phyloP scores from a whole-genome alignment of 352 stramenopile species.

The Elongisporangium undulatum region DNA sequence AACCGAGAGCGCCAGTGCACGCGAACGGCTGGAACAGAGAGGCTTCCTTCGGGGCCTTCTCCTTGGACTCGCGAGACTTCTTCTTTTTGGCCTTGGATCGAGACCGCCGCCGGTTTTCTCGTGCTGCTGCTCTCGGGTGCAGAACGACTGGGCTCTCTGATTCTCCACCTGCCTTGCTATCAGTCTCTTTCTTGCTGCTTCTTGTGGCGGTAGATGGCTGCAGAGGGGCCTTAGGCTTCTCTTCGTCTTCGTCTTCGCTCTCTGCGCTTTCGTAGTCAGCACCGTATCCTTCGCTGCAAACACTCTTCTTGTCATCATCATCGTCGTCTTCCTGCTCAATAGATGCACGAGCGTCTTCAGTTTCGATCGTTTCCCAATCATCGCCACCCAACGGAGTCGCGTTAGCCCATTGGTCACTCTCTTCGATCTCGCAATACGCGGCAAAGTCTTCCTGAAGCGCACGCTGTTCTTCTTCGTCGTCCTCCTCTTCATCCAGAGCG shows the following conservation, averaged over 20 bases:
- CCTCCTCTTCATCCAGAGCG: slow-evolving; percentile 10
- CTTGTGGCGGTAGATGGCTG: background rate
- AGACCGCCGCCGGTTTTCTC: background rate
- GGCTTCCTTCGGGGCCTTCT: slow-evolving; percentile 5
- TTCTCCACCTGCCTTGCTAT: background rate
- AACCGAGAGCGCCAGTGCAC: slow-evolving; percentile 49
- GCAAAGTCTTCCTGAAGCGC: slow-evolving; percentile 10
- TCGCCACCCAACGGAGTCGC: slow-evolving; percentile 1
- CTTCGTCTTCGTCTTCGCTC: slow-evolving; percentile 43
- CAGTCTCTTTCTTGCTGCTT: background rate
- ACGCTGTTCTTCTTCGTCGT: slow-evolving; percentile 11
- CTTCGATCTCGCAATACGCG: slow-evolving; percentile 11
- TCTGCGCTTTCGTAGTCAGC: slow-evolving; percentile 65
- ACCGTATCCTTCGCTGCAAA: slow-evolving; percentile 49
- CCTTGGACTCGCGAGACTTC: background rate
- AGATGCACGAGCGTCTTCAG: slow-evolving; percentile 2
- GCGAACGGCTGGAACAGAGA: slow-evolving; percentile 56
- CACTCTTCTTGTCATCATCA: slow-evolving; percentile 9
- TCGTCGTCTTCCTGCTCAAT: background rate
- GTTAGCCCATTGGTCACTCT: slow-evolving; percentile 5
- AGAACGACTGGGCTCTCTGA: slow-evolving; percentile 9
- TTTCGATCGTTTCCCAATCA: slow-evolving; percentile 28
- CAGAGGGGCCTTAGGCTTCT: background rate
- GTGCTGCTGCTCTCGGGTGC: slow-evolving; percentile 2
- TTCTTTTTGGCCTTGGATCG: slow-evolving; percentile 1